Conservation (phyloP, 371 early-diverging fungal genomes). For the Dinochytrium kinnereticum region DNA sequence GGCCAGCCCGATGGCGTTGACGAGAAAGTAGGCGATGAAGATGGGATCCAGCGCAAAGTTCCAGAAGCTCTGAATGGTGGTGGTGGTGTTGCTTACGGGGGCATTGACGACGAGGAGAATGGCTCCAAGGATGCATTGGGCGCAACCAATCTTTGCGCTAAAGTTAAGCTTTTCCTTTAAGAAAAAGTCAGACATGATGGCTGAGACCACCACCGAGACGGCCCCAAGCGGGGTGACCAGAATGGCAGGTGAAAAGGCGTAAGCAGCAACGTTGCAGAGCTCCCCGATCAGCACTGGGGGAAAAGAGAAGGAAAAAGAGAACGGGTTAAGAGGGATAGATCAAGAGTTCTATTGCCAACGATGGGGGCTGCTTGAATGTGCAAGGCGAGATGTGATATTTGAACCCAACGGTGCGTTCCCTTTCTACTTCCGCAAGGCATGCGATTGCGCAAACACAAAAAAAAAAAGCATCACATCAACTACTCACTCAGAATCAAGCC, state of each 20-base stretch:
- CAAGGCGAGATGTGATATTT: too few species aligned
- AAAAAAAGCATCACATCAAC: neutral
- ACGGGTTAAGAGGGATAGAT: too few species aligned
- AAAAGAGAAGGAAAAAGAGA: neutral
- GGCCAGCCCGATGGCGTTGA: constrained; percentile 60
- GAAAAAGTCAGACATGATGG: constrained; percentile 44
- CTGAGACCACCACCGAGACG: constrained; percentile 74
- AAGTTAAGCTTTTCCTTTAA: constrained; percentile 49
- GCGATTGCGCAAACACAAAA: too few species aligned
- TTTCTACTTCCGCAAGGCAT: too few species aligned
- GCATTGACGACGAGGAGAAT: constrained; percentile 44
- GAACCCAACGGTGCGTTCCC: too few species aligned
- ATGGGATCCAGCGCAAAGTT: neutral
- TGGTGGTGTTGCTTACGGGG: constrained; percentile 52
- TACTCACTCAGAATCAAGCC: constrained; percentile 84
- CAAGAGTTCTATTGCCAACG: too few species aligned
- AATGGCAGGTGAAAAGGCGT: constrained; percentile 88
- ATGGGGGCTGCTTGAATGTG: too few species aligned
- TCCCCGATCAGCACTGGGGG: constrained; percentile 69
- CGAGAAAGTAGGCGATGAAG: constrained; percentile 74
- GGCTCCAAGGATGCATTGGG: constrained; percentile 48
- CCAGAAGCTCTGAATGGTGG: constrained; percentile 22
- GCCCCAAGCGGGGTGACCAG: constrained; percentile 89
- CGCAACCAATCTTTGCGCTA: constrained; percentile 45
- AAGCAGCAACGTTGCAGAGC: constrained; percentile 88